phyloP scores from a whole-genome alignment of 2,329 filamentous ascomycete genomes.

The Beauveria sp. region DNA sequence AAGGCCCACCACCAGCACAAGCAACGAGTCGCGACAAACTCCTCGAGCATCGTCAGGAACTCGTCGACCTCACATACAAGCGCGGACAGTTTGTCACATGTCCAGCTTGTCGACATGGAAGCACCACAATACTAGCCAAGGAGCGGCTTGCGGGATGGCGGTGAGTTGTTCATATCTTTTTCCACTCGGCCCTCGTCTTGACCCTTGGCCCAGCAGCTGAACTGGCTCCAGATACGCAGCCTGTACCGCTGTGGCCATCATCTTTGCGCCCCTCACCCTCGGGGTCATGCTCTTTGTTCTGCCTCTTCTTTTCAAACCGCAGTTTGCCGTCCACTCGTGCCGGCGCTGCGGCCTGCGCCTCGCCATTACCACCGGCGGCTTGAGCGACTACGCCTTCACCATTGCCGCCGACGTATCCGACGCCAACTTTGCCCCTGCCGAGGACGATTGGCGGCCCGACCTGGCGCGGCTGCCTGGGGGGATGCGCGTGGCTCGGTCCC shows the following conservation, averaged over 20 bases:
- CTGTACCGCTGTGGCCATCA: constrained; percentile 9
- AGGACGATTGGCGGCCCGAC: constrained; percentile 12
- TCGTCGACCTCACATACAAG: constrained; percentile 9
- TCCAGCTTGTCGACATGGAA: constrained; percentile 11
- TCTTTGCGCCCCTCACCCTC: constrained; percentile 12
- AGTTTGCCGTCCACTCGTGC: constrained; percentile 12
- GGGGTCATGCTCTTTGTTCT: constrained; percentile 8
- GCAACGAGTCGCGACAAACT: background rate
- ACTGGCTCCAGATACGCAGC: constrained; percentile 10
- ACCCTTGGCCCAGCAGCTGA: background rate
- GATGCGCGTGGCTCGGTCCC: constrained; percentile 9
- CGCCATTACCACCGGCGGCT: constrained; percentile 10
- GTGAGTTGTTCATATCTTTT: background rate
- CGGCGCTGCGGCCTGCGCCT: constrained; percentile 13
- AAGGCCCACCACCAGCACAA: background rate
- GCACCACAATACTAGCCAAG: constrained; percentile 11
- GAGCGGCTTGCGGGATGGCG: constrained; percentile 11
- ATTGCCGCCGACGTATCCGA: constrained; percentile 7
- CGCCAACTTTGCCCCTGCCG: constrained; percentile 5
- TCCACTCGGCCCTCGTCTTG: background rate
- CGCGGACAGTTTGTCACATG: constrained; percentile 12
- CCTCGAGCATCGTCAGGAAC: constrained; percentile 1
- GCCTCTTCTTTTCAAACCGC: constrained; percentile 8
- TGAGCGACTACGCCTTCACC: constrained; percentile 10
- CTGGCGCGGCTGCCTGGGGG: constrained; percentile 12